Conservation (phyloP, 176 grass and related monocot species). For the Zoysia pacifica region DNA sequence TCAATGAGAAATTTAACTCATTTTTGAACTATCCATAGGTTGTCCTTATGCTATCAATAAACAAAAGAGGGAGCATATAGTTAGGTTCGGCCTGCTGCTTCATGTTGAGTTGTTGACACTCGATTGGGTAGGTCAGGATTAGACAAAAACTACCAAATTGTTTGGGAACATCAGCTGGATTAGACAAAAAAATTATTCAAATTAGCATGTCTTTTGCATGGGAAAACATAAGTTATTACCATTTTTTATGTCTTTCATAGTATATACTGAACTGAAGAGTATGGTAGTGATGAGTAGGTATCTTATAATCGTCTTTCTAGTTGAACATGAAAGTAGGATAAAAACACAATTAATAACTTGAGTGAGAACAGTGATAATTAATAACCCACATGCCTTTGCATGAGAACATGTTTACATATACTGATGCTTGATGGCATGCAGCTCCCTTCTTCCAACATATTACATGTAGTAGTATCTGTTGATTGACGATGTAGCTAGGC, state of each 20-base stretch:
- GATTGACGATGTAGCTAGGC: neutral
- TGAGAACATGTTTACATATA: neutral
- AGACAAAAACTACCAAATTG: neutral
- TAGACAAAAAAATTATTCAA: too few relatives aligned
- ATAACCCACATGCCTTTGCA: neutral
- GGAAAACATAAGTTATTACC: too few relatives aligned
- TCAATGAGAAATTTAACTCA: neutral
- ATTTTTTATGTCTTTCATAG: too few relatives aligned
- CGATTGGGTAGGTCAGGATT: neutral
- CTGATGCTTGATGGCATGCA: neutral
- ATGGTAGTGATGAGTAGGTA: too few relatives aligned
- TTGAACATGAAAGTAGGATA: too few relatives aligned
- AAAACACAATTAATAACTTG: too few relatives aligned
- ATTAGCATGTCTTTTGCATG: too few relatives aligned
- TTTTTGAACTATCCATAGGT: neutral
- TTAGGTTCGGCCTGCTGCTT: neutral
- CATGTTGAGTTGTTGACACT: neutral
- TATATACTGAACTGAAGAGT: too few relatives aligned
- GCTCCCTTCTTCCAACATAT: neutral
- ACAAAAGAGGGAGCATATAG: neutral
- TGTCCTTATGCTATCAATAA: neutral
- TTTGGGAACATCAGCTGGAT: too few relatives aligned
- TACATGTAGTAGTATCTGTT: neutral
- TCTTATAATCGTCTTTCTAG: too few relatives aligned
- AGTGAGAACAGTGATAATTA: too few relatives aligned